These are phyloP conservation scores for Trichoderma asperellum DNA, from an alignment of 2,329 filamentous ascomycete species.

Conservation along the genomic window DNA sequence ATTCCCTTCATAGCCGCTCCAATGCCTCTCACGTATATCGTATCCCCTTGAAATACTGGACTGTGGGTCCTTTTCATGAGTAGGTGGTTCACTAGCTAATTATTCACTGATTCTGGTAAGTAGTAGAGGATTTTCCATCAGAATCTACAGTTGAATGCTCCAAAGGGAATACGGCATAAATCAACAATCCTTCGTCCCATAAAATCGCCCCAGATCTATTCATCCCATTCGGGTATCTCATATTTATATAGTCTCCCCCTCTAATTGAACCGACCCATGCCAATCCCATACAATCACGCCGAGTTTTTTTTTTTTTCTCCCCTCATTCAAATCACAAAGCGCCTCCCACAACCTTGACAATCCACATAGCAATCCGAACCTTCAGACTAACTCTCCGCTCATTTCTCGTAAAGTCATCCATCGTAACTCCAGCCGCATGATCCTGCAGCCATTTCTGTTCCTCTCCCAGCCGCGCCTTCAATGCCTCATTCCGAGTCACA, in stretches of 20 bases:
- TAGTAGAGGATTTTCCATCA: neutral
- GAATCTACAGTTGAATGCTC: neutral
- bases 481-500: slow-evolving; percentile 72
- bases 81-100: too few relatives aligned
- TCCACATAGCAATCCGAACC: slow-evolving; percentile 91
- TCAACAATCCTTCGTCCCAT: neutral
- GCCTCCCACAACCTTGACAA: slow-evolving; percentile 82
- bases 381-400: slow-evolving; percentile 85
- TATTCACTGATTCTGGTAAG: neutral
- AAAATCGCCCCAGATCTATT: slow-evolving; percentile 2
- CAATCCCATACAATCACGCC: neutral
- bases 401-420: slow-evolving; percentile 77
- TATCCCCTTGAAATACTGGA: neutral
- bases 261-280: neutral
- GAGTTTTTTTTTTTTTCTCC: too few relatives aligned
- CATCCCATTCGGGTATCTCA: slow-evolving; percentile 14
- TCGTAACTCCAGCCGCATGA: slow-evolving; percentile 68
- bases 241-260: neutral
- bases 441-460: slow-evolving; percentile 83
- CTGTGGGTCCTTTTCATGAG: neutral
- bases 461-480: slow-evolving; percentile 74
- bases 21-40: neutral
- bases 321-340: slow-evolving; percentile 64
- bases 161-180: neutral
- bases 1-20: neutral